Conservation (phyloP, 1,284 basidiomycete species). For the Moniliella sp. region DNA sequence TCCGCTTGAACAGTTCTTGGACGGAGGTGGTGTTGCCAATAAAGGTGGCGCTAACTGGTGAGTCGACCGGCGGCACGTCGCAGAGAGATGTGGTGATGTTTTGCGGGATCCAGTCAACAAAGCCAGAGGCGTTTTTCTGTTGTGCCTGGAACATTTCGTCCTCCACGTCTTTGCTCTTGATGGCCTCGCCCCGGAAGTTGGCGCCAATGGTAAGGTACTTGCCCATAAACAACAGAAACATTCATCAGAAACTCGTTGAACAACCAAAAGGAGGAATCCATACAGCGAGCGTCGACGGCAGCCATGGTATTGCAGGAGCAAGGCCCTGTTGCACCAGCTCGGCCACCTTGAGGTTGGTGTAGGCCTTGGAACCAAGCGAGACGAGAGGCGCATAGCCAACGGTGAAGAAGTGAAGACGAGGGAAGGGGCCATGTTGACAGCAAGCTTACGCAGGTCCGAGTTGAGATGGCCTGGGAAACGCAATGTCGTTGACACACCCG, state of each 20-base stretch:
- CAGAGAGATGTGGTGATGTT: conserved; percentile 73
- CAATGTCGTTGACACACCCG: conserved; percentile 76
- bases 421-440: conserved; percentile 62
- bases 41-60: conserved; percentile 50
- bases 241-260: neutral
- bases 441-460: conserved; percentile 85
- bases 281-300: conserved; percentile 58
- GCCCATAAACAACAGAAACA: conserved; percentile 37
- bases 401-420: conserved; percentile 35
- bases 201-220: conserved; percentile 38
- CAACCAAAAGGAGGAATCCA: too few species aligned
- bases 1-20: conserved; percentile 72
- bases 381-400: conserved; percentile 33
- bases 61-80: conserved; percentile 71
- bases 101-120: conserved; percentile 79
- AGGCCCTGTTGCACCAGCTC: conserved; percentile 27
- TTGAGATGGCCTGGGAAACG: conserved; percentile 96
- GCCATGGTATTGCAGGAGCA: conserved; percentile 38
- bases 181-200: conserved; percentile 31
- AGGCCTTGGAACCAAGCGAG: conserved; percentile 38
- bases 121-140: conserved; percentile 89
- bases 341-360: conserved; percentile 35
- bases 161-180: conserved; percentile 65
- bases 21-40: conserved; percentile 81
- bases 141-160: conserved; percentile 90